Evolutionary conservation across 257 asterid species (phyloP), one percentile per base, ranked within the genome.

Genomic region (Solanum pennellii): DNA sequence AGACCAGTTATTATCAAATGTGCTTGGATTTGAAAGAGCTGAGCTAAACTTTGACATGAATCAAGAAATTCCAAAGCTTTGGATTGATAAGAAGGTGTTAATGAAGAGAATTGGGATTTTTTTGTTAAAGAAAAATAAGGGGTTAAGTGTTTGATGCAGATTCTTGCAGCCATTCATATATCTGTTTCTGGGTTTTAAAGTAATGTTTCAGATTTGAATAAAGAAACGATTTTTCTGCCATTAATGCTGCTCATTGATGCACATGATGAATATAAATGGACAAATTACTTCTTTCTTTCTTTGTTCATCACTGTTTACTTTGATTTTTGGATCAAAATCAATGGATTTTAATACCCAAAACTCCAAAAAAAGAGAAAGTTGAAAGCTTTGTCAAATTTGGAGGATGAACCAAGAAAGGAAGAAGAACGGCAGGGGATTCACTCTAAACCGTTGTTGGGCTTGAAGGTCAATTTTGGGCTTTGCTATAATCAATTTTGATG

Each of bases 1-100:
- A 94, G 92, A 41, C 96, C 97, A 1, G 93, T 91, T 25, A 95
- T 89, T 29, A 91, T 84, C 47, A 93, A 88, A 52, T 89, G 91
- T 88, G 96, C 92, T 84, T 95, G 98, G 87, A 95, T 93, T 92
- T 91, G 94, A 71, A 86, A 87, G 5, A 94, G 86, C 39, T 92
- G 93, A 88, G 52, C 27, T 87, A 91, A 87, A 87, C 71, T 90
- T 60, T 80, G 88, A 74, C 97, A 95, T 62, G 88, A 85, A 79
- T 91, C 85, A 12, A 95, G 93, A 42, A 88, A 88, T 87, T 87
- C 89, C 56, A 94, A 90, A 85, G 90, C 90, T 91, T 91, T 84
- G 9, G 82, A 82, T 47, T 82, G 72, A 65, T 47, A 20, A 29
- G 85, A n/a, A 82, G 83, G 23, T 10, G 42, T 5, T n/a, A 62